phyloP scores from a whole-genome alignment of 225 moss, liverwort and hornwort genomes.

The Physcomitrium patens region DNA sequence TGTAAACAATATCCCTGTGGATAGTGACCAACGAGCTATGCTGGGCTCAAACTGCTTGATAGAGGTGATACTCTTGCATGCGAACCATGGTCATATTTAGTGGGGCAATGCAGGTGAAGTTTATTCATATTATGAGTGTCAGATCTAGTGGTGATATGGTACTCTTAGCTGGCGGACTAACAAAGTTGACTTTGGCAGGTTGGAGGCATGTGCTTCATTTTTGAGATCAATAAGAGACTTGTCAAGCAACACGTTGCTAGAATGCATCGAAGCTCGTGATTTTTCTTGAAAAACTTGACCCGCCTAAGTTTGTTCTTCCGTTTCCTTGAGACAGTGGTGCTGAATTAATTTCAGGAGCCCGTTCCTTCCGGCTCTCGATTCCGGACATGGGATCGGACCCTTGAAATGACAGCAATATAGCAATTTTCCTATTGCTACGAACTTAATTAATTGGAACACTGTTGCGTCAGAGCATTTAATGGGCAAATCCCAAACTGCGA shows the following conservation, averaged over 20 bases:
- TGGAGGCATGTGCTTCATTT: constrained; percentile 95
- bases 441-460: not conserved
- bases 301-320: constrained; percentile 3
- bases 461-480: no score
- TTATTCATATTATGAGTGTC: not conserved
- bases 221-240: constrained; percentile 87
- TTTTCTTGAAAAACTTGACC: not conserved
- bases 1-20: constrained; percentile 89
- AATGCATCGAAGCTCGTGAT: constrained; percentile 43
- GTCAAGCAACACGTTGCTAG: constrained; percentile 76
- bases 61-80: constrained; percentile 57
- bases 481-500: no score
- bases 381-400: not conserved
- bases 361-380: constrained; percentile 9
- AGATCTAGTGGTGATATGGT: not conserved
- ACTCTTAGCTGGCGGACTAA: not conserved
- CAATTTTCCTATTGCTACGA: constrained; percentile 12
- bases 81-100: not conserved
- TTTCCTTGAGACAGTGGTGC: not conserved
- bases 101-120: not conserved
- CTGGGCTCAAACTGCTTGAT: constrained; percentile 91
- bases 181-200: constrained; percentile 60
- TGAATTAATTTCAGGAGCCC: constrained; percentile 4
- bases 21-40: constrained; percentile 86
- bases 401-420: constrained; percentile 13